phyloP scores from a whole-genome alignment of 192 early-diverging fungal genomes.

The Coemansia guatemalensis region DNA sequence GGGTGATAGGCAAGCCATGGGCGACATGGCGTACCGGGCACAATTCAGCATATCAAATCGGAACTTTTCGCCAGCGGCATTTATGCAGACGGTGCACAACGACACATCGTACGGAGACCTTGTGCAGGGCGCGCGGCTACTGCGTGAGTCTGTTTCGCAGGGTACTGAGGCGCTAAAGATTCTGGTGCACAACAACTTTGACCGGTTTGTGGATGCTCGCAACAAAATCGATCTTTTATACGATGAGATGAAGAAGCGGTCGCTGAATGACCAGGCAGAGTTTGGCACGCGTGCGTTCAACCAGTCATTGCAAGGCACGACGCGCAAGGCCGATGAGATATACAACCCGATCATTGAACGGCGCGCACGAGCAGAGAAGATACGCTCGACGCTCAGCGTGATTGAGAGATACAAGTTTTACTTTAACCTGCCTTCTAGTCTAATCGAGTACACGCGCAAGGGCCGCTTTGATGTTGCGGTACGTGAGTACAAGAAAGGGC shows the following conservation, averaged over 20 bases:
- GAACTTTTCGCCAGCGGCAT: slow-evolving; percentile 68
- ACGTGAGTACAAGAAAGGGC: slow-evolving; percentile 95
- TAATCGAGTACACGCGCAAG: slow-evolving; percentile 81
- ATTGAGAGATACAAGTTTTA: slow-evolving; percentile 96
- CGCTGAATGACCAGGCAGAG: slow-evolving; percentile 74
- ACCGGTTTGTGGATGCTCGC: slow-evolving; percentile 94
- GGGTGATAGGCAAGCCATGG: slow-evolving; percentile 24
- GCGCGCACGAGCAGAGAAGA: slow-evolving; percentile 82
- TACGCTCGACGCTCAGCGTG: slow-evolving; percentile 85
- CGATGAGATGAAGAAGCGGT: slow-evolving; percentile 85
- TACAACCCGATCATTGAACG: slow-evolving; percentile 87
- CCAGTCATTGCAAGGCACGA: slow-evolving; percentile 65
- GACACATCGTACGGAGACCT: slow-evolving; percentile 86
- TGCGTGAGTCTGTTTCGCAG: slow-evolving; percentile 74
- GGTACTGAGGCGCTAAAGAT: slow-evolving; percentile 84
- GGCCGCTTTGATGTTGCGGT: slow-evolving; percentile 88
- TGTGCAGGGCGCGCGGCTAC: slow-evolving; percentile 66
- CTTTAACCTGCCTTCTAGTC: slow-evolving; percentile 89
- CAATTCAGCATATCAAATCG: slow-evolving; percentile 53
- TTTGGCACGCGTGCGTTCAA: slow-evolving; percentile 79
- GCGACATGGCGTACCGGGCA: slow-evolving; percentile 51
- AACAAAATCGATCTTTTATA: slow-evolving; percentile 93
- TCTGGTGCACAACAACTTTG: slow-evolving; percentile 94
- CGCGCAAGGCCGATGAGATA: slow-evolving; percentile 71
- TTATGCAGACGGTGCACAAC: slow-evolving; percentile 80